Evolutionary conservation across 2,329 filamentous ascomycete species (phyloP).

Genomic region (Monosporascus sp.): DNA sequence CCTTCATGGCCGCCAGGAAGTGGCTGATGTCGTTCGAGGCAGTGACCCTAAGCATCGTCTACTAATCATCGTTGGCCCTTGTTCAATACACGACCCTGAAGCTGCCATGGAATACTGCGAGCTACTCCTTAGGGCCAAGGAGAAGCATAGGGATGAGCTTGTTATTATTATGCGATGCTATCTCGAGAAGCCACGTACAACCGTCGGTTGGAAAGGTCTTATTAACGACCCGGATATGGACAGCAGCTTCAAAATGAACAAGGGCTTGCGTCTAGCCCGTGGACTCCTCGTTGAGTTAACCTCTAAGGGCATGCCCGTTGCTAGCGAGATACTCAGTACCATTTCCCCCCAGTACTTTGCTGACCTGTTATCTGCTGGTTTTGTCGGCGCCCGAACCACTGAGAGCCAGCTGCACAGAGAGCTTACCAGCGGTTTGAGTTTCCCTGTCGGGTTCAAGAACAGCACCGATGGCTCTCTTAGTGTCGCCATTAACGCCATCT

Average conservation of each 20-base stretch:
- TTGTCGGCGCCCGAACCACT: slow-evolving; percentile 92
- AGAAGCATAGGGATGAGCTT: slow-evolving; percentile 84
- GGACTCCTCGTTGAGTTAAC: slow-evolving; percentile 94
- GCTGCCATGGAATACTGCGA: slow-evolving; percentile 92
- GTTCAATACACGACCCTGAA: slow-evolving; percentile 92
- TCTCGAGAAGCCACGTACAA: slow-evolving; percentile 96
- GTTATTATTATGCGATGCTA: slow-evolving; percentile 97
- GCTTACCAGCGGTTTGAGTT: slow-evolving; percentile 85
- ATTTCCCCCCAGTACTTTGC: slow-evolving; percentile 96
- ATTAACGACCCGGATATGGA: slow-evolving; percentile 99
- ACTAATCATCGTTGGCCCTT: slow-evolving; percentile 82
- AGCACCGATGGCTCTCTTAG: slow-evolving; percentile 87
- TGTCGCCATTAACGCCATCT: slow-evolving; percentile 93
- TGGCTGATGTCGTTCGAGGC: slow-evolving; percentile 63
- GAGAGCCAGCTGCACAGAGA: slow-evolving; percentile 95
- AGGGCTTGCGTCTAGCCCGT: slow-evolving; percentile 79
- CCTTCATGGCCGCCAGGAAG: slow-evolving; percentile 56
- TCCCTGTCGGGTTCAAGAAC: slow-evolving; percentile 99
- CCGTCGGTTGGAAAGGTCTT: slow-evolving; percentile 96
- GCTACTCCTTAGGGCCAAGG: slow-evolving; percentile 70
- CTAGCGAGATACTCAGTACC: slow-evolving; percentile 96
- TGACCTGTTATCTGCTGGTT: slow-evolving; percentile 85
- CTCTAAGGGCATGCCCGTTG: slow-evolving; percentile 87
- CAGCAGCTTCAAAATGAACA: slow-evolving; percentile 98
- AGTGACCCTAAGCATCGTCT: slow-evolving; percentile 55